Evolutionary conservation across 139 green algal species (phyloP).

Genomic region (Astrephomene gubernaculifera): DNA sequence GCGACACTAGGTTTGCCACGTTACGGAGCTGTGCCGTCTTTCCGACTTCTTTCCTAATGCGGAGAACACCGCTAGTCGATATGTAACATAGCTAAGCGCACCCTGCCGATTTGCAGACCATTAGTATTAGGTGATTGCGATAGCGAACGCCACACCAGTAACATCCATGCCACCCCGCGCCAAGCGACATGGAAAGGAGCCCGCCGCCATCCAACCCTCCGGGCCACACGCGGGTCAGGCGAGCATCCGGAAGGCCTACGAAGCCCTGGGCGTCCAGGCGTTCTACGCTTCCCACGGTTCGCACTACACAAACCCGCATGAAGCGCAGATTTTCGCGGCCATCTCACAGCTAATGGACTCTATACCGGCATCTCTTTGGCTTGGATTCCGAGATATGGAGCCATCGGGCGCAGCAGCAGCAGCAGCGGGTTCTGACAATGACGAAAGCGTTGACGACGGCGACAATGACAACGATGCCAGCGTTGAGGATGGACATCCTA

Average conservation of each 20-base stretch:
- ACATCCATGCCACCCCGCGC: conserved; percentile 13
- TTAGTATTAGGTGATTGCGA: too few relatives aligned
- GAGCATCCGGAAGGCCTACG: conserved; percentile 25
- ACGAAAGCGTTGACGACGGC: neutral
- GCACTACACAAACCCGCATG: conserved; percentile 35
- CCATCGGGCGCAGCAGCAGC: neutral
- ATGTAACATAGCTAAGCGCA: too few relatives aligned
- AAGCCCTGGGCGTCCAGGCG: neutral
- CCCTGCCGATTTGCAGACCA: too few relatives aligned
- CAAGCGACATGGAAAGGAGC: neutral
- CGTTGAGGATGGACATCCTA: neutral
- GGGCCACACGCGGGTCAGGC: conserved; percentile 14
- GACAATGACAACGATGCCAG: neutral
- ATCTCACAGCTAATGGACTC: neutral
- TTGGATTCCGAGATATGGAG: neutral
- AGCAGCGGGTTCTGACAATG: neutral
- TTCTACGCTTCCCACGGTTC: conserved; percentile 23
- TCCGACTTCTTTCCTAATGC: too few relatives aligned
- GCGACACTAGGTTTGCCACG: too few relatives aligned
- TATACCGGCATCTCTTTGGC: conserved; percentile 5
- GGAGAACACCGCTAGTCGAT: too few relatives aligned
- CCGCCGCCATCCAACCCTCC: neutral
- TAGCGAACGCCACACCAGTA: too few relatives aligned
- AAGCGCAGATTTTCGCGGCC: conserved; percentile 10
- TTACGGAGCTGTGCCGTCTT: too few relatives aligned